Percentiles rank a stretch among this genome's conserved stretches.
Conservation (phyloP, 1,284 basidiomycete species). For the Fereydounia khargensis region DNA sequence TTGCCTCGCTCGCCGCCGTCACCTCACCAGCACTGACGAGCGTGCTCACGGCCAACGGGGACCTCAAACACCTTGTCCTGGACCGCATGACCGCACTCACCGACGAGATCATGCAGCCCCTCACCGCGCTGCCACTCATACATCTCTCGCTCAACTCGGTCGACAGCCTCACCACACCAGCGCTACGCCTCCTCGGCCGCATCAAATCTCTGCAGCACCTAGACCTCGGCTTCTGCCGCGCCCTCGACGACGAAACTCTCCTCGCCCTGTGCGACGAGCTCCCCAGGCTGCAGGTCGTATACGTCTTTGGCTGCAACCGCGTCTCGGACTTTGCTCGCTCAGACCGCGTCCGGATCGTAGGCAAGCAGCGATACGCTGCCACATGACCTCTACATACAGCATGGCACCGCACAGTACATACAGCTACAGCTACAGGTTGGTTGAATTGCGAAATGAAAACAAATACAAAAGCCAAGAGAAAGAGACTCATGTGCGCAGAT, state of each 20-base stretch:
- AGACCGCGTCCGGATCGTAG: conserved; percentile 40
- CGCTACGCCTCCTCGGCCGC: conserved; percentile 62
- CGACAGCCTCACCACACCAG: conserved; percentile 67
- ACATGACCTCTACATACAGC: too few relatives aligned
- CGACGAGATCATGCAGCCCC: conserved; percentile 65
- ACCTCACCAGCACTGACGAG: conserved; percentile 19
- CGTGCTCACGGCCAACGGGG: conserved; percentile 15
- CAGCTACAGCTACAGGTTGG: too few relatives aligned
- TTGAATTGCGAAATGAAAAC: too few relatives aligned
- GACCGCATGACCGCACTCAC: conserved; percentile 61
- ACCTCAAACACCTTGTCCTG: conserved; percentile 37
- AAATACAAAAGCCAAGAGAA: too few relatives aligned
- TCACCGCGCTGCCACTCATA: conserved; percentile 70
- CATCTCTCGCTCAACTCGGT: conserved; percentile 73
- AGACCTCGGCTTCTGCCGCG: conserved; percentile 84
- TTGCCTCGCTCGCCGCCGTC: conserved; percentile 67
- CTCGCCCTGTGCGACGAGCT: conserved; percentile 64
- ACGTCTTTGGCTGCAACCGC: conserved; percentile 57
- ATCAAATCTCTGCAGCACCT: conserved; percentile 63
- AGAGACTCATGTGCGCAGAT: conserved; percentile 16
- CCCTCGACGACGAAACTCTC: conserved; percentile 78
- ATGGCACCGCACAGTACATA: too few relatives aligned
- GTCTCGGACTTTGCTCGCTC: conserved; percentile 36
- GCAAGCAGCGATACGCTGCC: conserved; percentile 38
- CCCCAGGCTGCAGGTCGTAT: conserved; percentile 40